Base-by-base conservation (phyloP, 331 rosid species). In the Ulmus americana region DNA sequence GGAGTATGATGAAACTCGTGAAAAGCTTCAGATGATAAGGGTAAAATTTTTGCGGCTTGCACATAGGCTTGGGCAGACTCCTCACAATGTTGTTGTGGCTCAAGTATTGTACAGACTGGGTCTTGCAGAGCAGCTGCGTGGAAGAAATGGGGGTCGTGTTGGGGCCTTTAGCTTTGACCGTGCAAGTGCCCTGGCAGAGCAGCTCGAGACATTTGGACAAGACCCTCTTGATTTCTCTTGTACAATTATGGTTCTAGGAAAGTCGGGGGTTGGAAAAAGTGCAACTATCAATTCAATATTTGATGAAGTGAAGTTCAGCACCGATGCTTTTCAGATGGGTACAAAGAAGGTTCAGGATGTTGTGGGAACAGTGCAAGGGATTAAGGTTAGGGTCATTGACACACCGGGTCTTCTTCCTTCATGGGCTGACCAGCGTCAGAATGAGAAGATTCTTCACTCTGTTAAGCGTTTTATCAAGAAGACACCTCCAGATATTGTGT, bases 141-240 rank as follows among this genome's bases (percentile, higher is more conserved):
- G 98, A 64, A 82, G 97, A 82, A 89, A 82, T 77, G 98, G 98
- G 45, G 98, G 98, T 3, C 96, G 97, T 20, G 97, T 92, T 64
- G 97, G 98, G 58, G 91, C 95, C 46, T 92, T 89, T 76, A 92
- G 98, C 75, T 92, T 92, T 83, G 97, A 92, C 63, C 97, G 96
- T 63, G 95, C 98, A 44, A 92, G 98, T 80, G 95, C 98, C 57
- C 89, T 89, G 95, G 97, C 98, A 8, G 98, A 82, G 84, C 98
- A 89, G 64, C 96, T 92, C 44, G 97, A 92, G 89, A 87, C 95
- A 55, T 82, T 89, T 5, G 96, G 97, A 67, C 89, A 85, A 69
- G 96, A 86, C 20, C 91, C 97, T 53, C 96, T 89, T 73, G 98
- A 92, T 80, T 92, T 92, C 80, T 73, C 91, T 75, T 92, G 98